Evolutionary conservation across 2,329 filamentous ascomycete genomes (phyloP).

Genomic region (Chaetomium globosum): DNA sequence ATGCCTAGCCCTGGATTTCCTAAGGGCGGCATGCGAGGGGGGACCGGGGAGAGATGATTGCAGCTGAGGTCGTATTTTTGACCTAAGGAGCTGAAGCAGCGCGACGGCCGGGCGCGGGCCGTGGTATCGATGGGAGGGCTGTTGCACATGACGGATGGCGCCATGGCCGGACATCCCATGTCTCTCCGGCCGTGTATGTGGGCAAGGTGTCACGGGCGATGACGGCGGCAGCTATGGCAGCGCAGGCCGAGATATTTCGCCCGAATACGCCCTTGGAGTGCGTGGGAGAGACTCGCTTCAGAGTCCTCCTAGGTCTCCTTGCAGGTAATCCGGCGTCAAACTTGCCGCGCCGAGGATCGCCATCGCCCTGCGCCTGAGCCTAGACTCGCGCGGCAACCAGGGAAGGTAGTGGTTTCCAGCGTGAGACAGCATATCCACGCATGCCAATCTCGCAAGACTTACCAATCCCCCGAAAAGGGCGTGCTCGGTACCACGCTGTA

Average conservation of each 20-base stretch:
- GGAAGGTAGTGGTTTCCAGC: background rate
- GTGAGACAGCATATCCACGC: constrained; percentile 1
- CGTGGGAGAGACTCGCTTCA: too few relatives aligned
- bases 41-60: constrained; percentile 16
- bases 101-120: constrained; percentile 4
- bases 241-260: background rate
- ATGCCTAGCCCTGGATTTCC: background rate
- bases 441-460: background rate
- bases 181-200: background rate
- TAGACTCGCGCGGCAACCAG: background rate
- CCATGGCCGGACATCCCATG: constrained; percentile 10
- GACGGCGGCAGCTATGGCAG: background rate
- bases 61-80: constrained; percentile 26
- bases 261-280: background rate
- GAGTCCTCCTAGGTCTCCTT: background rate
- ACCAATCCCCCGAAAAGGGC: background rate
- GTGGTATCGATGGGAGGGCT: constrained; percentile 17
- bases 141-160: constrained; percentile 19
- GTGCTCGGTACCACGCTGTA: background rate
- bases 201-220: constrained; percentile 5
- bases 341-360: constrained; percentile 8
- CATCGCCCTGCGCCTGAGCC: constrained; percentile 6
- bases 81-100: constrained; percentile 20
- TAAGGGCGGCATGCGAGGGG: constrained; percentile 14
- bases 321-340: constrained; percentile 7